phyloP scores from a whole-genome alignment of 2,329 filamentous ascomycete genomes.

The Colletotrichum sp. region DNA sequence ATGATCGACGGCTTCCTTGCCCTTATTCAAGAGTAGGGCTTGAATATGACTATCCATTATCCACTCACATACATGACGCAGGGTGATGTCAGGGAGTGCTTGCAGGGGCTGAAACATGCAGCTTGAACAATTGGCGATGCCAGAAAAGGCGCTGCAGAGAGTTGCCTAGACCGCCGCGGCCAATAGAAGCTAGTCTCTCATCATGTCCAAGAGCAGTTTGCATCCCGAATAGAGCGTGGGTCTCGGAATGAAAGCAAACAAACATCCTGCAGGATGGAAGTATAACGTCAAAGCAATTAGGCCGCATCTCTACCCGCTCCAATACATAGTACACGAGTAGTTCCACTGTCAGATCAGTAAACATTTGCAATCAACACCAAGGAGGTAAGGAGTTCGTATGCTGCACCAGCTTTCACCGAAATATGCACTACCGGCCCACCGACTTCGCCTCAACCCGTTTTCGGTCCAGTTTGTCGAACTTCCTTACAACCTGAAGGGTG shows the following conservation, averaged over 20 bases:
- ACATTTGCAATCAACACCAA: neutral
- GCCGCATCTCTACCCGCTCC: neutral
- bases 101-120: neutral
- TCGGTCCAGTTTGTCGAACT: slow-evolving; percentile 40
- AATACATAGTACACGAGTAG: neutral
- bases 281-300: neutral
- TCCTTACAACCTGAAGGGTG: slow-evolving; percentile 43
- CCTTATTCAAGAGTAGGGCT: neutral
- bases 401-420: neutral
- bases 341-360: neutral
- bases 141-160: neutral
- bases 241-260: neutral
- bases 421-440: neutral
- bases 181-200: neutral
- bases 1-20: neutral
- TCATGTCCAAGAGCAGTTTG: neutral
- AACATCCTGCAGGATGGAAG: neutral
- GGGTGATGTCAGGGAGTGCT: neutral
- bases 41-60: neutral
- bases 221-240: neutral
- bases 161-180: neutral
- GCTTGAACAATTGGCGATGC: neutral
- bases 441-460: neutral
- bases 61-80: neutral
- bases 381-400: neutral